Evolutionary conservation across 768 basidiomycete genomes (phyloP).

Genomic region (Psilocybe cubensis): DNA sequence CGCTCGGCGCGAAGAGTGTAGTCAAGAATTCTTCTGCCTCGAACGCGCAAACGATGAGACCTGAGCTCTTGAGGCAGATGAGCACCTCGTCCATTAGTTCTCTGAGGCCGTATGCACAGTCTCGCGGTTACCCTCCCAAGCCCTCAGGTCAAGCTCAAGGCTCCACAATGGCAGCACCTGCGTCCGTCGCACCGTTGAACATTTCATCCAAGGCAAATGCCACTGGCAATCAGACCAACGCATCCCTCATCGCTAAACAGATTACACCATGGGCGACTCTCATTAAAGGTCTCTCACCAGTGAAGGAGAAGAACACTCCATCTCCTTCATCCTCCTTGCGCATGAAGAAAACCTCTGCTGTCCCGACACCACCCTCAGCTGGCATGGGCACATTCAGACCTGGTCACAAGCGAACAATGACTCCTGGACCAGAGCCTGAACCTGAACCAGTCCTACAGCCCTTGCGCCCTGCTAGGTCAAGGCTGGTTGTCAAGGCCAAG

Average conservation of each 20-base stretch:
- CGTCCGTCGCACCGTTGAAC: not conserved
- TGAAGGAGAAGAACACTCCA: conserved; percentile 24
- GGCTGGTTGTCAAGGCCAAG: conserved; percentile 15
- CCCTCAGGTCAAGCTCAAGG: not conserved
- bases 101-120: conserved; percentile 32
- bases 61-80: conserved; percentile 25
- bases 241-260: conserved; percentile 47
- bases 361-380: conserved; percentile 4
- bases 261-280: conserved; percentile 68
- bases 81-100: conserved; percentile 42
- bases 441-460: conserved; percentile 63
- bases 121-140: conserved; percentile 16
- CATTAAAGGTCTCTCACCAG: conserved; percentile 28
- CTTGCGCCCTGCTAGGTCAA: conserved; percentile 49
- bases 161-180: not conserved
- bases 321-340: not conserved
- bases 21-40: not conserved
- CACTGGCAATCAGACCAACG: conserved; percentile 6
- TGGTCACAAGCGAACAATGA: conserved; percentile 57
- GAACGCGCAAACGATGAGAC: not conserved
- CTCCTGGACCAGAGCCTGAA: conserved; percentile 61
- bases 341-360: not conserved
- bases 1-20: conserved; percentile 28
- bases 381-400: conserved; percentile 29
- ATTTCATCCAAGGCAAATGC: too few relatives aligned